Conservation (phyloP, 2,329 filamentous ascomycete species). For the Penicillium sp. region DNA sequence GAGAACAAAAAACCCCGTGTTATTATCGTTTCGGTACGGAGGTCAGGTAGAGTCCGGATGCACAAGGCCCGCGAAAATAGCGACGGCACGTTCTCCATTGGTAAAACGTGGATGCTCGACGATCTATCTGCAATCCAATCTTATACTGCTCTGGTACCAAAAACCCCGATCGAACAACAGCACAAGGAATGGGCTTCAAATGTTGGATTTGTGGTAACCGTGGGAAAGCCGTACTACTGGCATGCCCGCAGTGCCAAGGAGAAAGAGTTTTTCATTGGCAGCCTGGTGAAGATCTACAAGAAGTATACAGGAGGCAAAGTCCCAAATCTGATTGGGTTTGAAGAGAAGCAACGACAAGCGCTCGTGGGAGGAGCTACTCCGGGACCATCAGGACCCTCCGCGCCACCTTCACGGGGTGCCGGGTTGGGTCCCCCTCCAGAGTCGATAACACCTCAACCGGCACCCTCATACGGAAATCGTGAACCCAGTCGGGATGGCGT, state of each 20-base stretch:
- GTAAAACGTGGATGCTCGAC: slow-evolving; percentile 97
- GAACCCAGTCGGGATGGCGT: slow-evolving; percentile 40
- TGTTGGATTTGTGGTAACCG: slow-evolving; percentile 80
- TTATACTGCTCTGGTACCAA: slow-evolving; percentile 64
- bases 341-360: slow-evolving; percentile 72
- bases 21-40: slow-evolving; percentile 90
- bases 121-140: slow-evolving; percentile 83
- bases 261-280: slow-evolving; percentile 98
- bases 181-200: slow-evolving; percentile 75
- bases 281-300: slow-evolving; percentile 90
- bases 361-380: slow-evolving; percentile 58
- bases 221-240: slow-evolving; percentile 97
- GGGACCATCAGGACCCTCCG: slow-evolving; percentile 13
- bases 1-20: slow-evolving; percentile 83
- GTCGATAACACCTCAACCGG: slow-evolving; percentile 16
- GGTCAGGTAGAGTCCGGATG: slow-evolving; percentile 87
- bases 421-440: slow-evolving; percentile 22
- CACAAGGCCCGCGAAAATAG: slow-evolving; percentile 96
- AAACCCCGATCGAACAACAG: slow-evolving; percentile 60
- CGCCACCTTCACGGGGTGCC: slow-evolving; percentile 27
- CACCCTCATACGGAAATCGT: slow-evolving; percentile 31
- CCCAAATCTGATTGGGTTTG: slow-evolving; percentile 80
- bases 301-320: slow-evolving; percentile 90
- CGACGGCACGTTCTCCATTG: slow-evolving; percentile 93
- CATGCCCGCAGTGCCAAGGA: slow-evolving; percentile 90